Evolutionary conservation across 179 eudicot genomes (phyloP).

Genomic region (Corrigiola litoralis): DNA sequence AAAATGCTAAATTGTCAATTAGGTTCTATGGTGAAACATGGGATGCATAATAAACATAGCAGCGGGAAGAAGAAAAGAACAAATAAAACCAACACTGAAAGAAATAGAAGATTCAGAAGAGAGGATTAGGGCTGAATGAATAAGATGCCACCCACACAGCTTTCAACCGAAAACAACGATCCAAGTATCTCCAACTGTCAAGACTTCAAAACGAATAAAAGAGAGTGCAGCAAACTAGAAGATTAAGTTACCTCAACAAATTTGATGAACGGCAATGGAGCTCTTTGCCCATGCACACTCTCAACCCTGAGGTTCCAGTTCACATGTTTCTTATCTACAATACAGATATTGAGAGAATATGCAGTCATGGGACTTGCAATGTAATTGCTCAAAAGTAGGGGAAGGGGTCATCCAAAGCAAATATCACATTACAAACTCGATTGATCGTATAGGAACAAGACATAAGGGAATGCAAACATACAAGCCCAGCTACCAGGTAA

Average conservation of each 20-base stretch:
- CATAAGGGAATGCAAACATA: too few species aligned
- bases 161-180: neutral
- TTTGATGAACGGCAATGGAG: conserved; percentile 57
- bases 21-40: too few species aligned
- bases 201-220: conserved; percentile 3
- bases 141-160: neutral
- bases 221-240: neutral
- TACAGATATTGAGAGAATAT: neutral
- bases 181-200: neutral
- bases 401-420: neutral
- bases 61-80: too few species aligned
- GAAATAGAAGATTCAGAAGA: too few species aligned
- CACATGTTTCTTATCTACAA: conserved; percentile 44
- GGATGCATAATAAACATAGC: too few species aligned
- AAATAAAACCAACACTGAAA: too few species aligned
- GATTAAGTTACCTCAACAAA: conserved; percentile 43
- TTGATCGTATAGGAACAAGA: too few species aligned
- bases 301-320: conserved; percentile 57
- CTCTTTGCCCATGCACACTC: conserved; percentile 54
- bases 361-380: neutral
- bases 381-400: neutral
- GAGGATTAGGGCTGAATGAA: too few species aligned
- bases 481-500: too few species aligned
- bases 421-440: neutral
- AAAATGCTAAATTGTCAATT: too few species aligned